Evolutionary conservation across 306 rosid species (phyloP), one percentile per base, ranked within the genome.

Genomic region (Cicer arietinum): DNA sequence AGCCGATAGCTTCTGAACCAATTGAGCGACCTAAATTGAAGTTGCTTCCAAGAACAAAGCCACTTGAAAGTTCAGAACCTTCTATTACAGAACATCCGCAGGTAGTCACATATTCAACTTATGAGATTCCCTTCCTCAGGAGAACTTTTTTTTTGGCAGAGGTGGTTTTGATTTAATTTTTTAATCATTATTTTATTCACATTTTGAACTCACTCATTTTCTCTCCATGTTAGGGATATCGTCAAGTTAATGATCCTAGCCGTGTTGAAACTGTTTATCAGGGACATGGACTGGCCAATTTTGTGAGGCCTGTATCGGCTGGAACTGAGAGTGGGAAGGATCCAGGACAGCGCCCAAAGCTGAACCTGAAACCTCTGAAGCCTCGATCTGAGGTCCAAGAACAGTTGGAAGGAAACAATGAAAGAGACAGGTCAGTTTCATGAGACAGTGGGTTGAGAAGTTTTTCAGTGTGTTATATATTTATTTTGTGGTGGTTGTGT

Each of bases 361-460:
- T 94, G 89, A 92, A 90, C 85, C 79, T 94, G 77, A 92, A 86
- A 86, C 96, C 97, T 76, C 79, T 94, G 78, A 92, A 86, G 86
- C 96, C 97, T 69, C 91, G 93, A 56, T 85, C 89, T 10, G 97
- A 92, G 74, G 92, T 86, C 8, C 14, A 71, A 45, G 91, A 94
- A 69, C 84, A 85, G 11, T 57, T 50, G 75, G 96, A 90, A 16
- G 91, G 76, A 78, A 85, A 69, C 58, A 68, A 56, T 66, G 93
- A 91, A 83, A 88, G 87, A 78, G 97, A 64, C 35, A 94, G 98
- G 99, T 95, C 68, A 42, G 90, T 82, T 77, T 6, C 39, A 4
- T 35, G 50, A 63, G 52, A 58, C 42, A 62, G 18, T 69, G 62
- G 42, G 48, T 65, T 41, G 16, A 47, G 37, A 47, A 60, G 37